Conservation (phyloP, 176 grass and related monocot species). For the Alopecurus myosuroides region DNA sequence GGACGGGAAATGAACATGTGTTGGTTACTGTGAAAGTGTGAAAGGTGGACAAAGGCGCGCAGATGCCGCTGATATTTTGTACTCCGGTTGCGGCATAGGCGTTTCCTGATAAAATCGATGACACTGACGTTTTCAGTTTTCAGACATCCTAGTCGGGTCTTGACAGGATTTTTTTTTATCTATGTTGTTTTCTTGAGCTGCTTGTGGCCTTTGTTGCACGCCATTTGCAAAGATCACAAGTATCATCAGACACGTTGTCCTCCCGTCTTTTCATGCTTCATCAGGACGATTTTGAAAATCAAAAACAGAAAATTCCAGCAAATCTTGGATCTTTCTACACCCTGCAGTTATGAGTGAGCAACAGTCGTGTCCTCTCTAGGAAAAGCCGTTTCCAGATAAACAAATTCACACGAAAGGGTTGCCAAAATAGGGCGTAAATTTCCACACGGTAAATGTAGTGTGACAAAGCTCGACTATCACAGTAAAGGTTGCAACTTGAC, state of each 20-base stretch:
- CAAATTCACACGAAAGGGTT: not conserved
- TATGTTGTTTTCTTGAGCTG: not conserved
- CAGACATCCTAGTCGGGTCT: not conserved
- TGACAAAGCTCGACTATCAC: not conserved
- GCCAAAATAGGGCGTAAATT: not conserved
- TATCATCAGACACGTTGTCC: not conserved
- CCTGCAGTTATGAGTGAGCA: not conserved
- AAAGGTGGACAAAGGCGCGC: not conserved
- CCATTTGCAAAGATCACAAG: not conserved
- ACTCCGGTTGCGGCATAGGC: not conserved
- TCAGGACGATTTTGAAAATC: not conserved
- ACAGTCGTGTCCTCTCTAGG: not conserved
- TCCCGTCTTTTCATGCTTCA: not conserved
- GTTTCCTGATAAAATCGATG: not conserved
- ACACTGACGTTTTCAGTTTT: not conserved
- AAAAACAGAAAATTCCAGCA: not conserved
- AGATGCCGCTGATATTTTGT: not conserved
- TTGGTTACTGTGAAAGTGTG: not conserved
- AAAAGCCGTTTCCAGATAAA: not conserved
- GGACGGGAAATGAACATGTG: not conserved
- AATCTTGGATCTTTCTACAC: not conserved
- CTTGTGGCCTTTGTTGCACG: not conserved
- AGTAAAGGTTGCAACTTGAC: not conserved
- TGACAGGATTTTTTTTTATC: not conserved
- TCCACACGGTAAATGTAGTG: not conserved